A percentile compares a stretch with the other conserved stretches of the same genome.
Conservation (phyloP, 2,329 filamentous ascomycete genomes). For the Ophiostoma populinum region DNA sequence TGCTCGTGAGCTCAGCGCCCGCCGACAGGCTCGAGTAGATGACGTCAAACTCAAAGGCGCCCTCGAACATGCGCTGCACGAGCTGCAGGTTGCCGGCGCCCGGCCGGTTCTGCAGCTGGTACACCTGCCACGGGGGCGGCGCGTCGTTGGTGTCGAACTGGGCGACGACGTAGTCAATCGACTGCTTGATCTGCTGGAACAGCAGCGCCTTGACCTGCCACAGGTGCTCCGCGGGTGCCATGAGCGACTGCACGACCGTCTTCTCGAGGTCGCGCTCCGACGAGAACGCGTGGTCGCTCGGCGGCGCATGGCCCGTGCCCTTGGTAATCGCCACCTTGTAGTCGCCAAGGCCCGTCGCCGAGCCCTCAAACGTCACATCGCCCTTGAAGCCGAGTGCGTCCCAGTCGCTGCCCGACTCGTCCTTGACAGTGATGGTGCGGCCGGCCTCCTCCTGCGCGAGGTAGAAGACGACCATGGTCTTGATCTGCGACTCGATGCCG, state of each 20-base stretch:
- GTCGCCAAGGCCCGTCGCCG: constrained; percentile 53
- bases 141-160: constrained; percentile 39
- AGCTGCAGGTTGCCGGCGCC: constrained; percentile 66
- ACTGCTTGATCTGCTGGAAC: constrained; percentile 34
- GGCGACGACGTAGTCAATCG: constrained; percentile 31
- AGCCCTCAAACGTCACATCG: constrained; percentile 54
- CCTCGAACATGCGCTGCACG: constrained; percentile 81
- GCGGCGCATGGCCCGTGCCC: constrained; percentile 43
- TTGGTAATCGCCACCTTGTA: constrained; percentile 66
- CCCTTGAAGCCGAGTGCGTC: constrained; percentile 26
- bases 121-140: constrained; percentile 71
- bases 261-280: constrained; percentile 54
- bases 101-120: constrained; percentile 55
- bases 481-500: constrained; percentile 45
- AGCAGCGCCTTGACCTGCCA: constrained; percentile 62
- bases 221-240: constrained; percentile 47
- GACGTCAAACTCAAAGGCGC: constrained; percentile 82
- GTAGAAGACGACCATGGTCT: constrained; percentile 70
- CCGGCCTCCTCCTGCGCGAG: constrained; percentile 62
- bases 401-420: constrained; percentile 25
- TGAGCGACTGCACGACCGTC: constrained; percentile 58
- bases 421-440: constrained; percentile 37
- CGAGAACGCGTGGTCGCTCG: constrained; percentile 52
- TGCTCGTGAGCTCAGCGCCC: constrained; percentile 32
- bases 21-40: constrained; percentile 70